Evolutionary conservation across 148 eudicot species (phyloP), one percentile per base, ranked within the genome.

Genomic region (Nyssa sinensis): DNA sequence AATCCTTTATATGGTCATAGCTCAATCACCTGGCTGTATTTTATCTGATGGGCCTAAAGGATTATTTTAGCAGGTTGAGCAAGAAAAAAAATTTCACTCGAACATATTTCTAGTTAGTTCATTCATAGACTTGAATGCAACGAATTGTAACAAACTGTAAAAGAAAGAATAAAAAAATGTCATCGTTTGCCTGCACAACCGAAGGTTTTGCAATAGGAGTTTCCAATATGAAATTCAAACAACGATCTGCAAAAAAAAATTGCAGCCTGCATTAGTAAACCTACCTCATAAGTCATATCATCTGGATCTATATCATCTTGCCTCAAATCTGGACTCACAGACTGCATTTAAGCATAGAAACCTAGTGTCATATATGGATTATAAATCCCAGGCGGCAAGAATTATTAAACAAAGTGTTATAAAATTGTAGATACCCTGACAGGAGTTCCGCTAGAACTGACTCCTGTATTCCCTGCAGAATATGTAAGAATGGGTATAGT

Each of bases 261-360:
- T 4, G 44, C 44, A 37, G 44, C 1, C 23, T 19, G 16, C 58
- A 68, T 44, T 13, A 16, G 3, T 49, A 67, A 39, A 72, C 71
- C 63, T 77, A 85, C 96, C 89, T 91, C 96, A 70, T 91, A 88
- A 65, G 89, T 82, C 93, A 91, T 91, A 44, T 59, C 69, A 79
- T 85, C 93, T 1, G 86, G 93, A 89, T 87, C 87, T 72, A 87
- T 72, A 14, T 80, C 81, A 80, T 91, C 91, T 75, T 87, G 74
- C 23, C 64, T 74, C 35, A 34, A 70, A 78, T 81, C 77, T 65
- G 78, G 80, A 51, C 70, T 77, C 58, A 61, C 58, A 27, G 70
- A 79, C 88, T 88, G 78, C 78, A 80, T 64, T 69, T 74, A 25
- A 44, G 35, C 31, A 65, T 3, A 24, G 57, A 78, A 73, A 67